These are phyloP conservation scores for Pythium myriotylum DNA, from an alignment of 352 stramenopile genomes.

Conservation along the genomic window DNA sequence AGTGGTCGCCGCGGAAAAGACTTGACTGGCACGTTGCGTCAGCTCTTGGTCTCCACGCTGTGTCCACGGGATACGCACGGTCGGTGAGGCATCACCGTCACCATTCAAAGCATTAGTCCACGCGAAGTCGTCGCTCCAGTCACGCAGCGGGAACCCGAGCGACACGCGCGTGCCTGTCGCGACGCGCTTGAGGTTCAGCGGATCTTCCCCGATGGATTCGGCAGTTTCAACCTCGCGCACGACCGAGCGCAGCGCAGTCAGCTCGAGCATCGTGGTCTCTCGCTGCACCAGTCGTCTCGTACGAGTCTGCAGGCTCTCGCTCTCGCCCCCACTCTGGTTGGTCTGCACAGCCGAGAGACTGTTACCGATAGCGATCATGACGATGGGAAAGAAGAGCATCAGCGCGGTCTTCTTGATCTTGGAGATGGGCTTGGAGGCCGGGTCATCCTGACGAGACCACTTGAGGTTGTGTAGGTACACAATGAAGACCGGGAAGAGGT, in stretches of 20 bases:
- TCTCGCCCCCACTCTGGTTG: slow-evolving; percentile 40
- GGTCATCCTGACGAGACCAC: slow-evolving; percentile 54
- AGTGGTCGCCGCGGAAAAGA: background rate
- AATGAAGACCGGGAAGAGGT: slow-evolving; percentile 62
- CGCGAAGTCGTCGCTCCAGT: slow-evolving; percentile 14
- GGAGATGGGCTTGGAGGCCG: slow-evolving; percentile 43
- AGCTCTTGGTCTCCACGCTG: background rate
- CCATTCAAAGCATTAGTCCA: background rate
- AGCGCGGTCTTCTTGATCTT: slow-evolving; percentile 65
- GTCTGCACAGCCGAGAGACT: slow-evolving; percentile 57
- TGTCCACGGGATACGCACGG: background rate
- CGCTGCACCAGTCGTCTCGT: background rate
- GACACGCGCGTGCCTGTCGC: slow-evolving; percentile 7
- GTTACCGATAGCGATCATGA: slow-evolving; percentile 58
- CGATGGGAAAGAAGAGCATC: slow-evolving; percentile 55
- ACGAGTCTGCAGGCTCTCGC: background rate
- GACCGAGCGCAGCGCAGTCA: slow-evolving; percentile 2
- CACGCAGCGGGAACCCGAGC: background rate
- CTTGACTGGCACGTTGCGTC: background rate
- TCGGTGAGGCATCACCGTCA: too few relatives aligned
- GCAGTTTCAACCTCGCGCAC: background rate
- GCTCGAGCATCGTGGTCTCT: background rate
- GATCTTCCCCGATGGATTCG: background rate
- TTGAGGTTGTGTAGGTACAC: slow-evolving; percentile 67
- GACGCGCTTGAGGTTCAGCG: background rate